Evolutionary conservation across 164 flowering plant species (phyloP).

Genomic region (Taxillus chinensis): DNA sequence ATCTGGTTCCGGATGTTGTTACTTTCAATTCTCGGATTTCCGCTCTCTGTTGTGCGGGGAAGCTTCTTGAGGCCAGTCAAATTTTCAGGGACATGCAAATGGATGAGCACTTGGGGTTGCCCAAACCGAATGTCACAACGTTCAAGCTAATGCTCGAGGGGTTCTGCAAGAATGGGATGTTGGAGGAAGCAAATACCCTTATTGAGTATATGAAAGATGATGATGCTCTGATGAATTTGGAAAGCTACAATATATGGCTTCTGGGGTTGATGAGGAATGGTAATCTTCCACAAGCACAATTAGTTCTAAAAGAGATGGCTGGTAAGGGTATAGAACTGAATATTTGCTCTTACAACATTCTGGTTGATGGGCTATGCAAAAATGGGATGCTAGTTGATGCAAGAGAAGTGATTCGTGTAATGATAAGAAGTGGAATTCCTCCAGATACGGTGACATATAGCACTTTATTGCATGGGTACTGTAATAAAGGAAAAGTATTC

Average conservation of each 20-base stretch:
- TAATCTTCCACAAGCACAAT: constrained; percentile 49
- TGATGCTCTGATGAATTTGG: constrained; percentile 26
- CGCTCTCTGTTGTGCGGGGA: constrained; percentile 64
- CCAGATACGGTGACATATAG: constrained; percentile 75
- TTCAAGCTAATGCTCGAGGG: constrained; percentile 72
- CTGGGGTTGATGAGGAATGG: constrained; percentile 63
- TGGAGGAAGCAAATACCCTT: constrained; percentile 58
- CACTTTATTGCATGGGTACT: constrained; percentile 66
- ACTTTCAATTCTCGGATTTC: constrained; percentile 89
- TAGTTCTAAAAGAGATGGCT: constrained; percentile 60
- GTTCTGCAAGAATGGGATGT: constrained; percentile 57
- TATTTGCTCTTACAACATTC: constrained; percentile 57
- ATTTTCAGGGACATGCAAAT: constrained; percentile 82
- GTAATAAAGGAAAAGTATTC: constrained; percentile 45
- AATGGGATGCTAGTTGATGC: constrained; percentile 73
- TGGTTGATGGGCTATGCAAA: constrained; percentile 78
- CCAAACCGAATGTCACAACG: constrained; percentile 60
- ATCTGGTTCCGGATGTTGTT: constrained; percentile 65
- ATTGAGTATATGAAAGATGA: constrained; percentile 49
- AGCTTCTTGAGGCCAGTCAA: constrained; percentile 65
- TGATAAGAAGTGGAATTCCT: constrained; percentile 41
- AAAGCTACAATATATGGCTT: constrained; percentile 79
- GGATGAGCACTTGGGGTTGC: constrained; percentile 56
- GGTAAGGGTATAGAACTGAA: constrained; percentile 48
- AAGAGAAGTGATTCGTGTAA: constrained; percentile 41